Evolutionary conservation across 495 filamentous ascomycete genomes (phyloP).

Genomic region (Tuber brumale): DNA sequence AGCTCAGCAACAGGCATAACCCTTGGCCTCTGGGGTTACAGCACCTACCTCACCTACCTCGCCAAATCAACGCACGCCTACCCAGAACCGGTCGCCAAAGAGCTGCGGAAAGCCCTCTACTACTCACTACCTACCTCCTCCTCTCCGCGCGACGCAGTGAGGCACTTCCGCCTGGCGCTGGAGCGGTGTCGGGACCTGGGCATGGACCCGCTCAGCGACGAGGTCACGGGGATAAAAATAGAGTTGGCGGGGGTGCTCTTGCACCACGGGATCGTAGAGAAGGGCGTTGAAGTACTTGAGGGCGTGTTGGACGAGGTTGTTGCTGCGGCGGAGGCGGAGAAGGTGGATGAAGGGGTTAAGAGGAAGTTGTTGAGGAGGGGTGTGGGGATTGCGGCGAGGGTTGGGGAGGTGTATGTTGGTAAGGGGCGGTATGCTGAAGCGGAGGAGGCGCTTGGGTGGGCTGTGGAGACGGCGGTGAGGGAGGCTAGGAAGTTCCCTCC

Average conservation of each 20-base stretch:
- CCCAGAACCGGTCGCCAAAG: slow-evolving; percentile 69
- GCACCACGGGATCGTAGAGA: slow-evolving; percentile 57
- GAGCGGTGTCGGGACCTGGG: slow-evolving; percentile 59
- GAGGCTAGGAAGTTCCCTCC: slow-evolving; percentile 46
- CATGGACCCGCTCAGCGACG: slow-evolving; percentile 82
- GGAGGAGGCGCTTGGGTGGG: slow-evolving; percentile 67
- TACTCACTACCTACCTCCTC: slow-evolving; percentile 65
- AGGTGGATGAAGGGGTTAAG: slow-evolving; percentile 47
- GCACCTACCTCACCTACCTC: slow-evolving; percentile 26
- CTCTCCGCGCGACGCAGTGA: slow-evolving; percentile 60
- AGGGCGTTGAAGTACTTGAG: slow-evolving; percentile 69
- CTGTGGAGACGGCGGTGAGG: slow-evolving; percentile 70
- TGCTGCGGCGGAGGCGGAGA: slow-evolving; percentile 48
- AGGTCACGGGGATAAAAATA: slow-evolving; percentile 81
- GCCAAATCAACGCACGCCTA: slow-evolving; percentile 59
- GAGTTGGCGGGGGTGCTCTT: slow-evolving; percentile 72
- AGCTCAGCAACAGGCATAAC: slow-evolving; percentile 19
- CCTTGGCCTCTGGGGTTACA: slow-evolving; percentile 23
- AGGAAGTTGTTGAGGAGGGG: slow-evolving; percentile 65
- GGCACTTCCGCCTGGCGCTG: slow-evolving; percentile 73
- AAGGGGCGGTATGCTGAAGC: slow-evolving; percentile 58
- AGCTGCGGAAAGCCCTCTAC: slow-evolving; percentile 78
- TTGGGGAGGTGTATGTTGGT: slow-evolving; percentile 69
- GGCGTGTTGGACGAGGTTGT: slow-evolving; percentile 53
- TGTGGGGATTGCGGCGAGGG: slow-evolving; percentile 67